Conservation (phyloP, 768 basidiomycete genomes). For the Neoboletus brunneissimus region DNA sequence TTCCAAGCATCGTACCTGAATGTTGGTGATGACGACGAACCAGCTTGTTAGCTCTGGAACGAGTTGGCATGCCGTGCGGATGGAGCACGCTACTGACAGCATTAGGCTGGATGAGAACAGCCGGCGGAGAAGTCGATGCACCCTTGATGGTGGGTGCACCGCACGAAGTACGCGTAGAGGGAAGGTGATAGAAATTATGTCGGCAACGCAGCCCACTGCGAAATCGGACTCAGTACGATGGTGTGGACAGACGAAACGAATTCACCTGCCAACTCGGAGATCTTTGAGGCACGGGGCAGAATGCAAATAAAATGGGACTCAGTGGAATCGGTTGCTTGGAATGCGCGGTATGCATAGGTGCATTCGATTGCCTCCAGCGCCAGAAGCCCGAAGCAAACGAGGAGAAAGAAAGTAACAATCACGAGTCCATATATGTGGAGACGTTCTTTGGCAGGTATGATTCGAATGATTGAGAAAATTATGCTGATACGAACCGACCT, state of each 20-base stretch:
- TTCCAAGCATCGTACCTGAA: constrained; percentile 4
- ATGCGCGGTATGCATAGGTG: neutral
- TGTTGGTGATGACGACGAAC: neutral
- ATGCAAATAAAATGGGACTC: neutral
- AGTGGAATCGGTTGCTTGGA: neutral
- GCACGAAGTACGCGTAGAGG: constrained; percentile 10
- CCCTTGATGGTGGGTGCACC: neutral
- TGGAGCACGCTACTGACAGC: neutral
- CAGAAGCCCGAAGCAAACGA: constrained; percentile 3
- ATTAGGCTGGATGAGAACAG: constrained; percentile 5
- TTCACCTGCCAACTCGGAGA: constrained; percentile 9
- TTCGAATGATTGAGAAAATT: constrained; percentile 17
- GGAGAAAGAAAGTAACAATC: constrained; percentile 10
- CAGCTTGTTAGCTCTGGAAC: neutral
- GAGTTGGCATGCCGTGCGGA: neutral
- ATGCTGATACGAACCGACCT: constrained; percentile 26
- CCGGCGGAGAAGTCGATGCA: constrained; percentile 10
- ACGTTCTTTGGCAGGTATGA: constrained; percentile 11
- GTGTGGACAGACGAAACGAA: neutral
- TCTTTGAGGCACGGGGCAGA: neutral
- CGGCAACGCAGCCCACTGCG: neutral
- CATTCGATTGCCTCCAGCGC: constrained; percentile 7
- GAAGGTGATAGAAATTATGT: neutral
- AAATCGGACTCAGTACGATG: neutral
- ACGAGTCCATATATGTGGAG: constrained; percentile 7